These are phyloP conservation scores for Cadophora malorum DNA, from an alignment of 2,329 filamentous ascomycete genomes.

Conservation along the genomic window DNA sequence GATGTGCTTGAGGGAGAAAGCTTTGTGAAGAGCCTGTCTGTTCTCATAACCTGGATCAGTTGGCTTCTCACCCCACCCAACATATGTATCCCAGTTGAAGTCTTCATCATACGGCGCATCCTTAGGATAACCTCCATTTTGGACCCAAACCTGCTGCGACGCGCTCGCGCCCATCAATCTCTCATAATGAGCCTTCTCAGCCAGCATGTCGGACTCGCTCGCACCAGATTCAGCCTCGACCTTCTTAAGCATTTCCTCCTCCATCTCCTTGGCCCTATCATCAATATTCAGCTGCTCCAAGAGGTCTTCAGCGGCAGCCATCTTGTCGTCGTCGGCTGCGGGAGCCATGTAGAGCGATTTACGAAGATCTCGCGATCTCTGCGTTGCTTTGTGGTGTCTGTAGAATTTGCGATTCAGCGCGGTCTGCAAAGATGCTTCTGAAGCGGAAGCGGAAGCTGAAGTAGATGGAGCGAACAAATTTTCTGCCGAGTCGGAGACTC, in stretches of 20 bases:
- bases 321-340: not conserved
- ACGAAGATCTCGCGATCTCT: not conserved
- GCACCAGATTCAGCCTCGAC: not conserved
- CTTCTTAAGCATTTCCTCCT: not conserved
- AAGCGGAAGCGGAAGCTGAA: not conserved
- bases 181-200: not conserved
- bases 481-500: not conserved
- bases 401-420: not conserved
- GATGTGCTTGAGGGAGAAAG: conserved; percentile 6
- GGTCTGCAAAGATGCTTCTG: not conserved
- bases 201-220: not conserved
- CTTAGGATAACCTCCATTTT: conserved; percentile 12
- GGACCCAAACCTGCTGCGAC: conserved; percentile 3
- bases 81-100: conserved; percentile 13
- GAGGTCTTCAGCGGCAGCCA: not conserved
- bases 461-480: not conserved
- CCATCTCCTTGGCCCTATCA: not conserved
- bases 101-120: not conserved
- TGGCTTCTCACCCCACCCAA: conserved; percentile 13
- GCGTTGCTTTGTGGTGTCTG: not conserved
- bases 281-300: not conserved
- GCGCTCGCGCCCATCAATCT: not conserved
- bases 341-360: not conserved
- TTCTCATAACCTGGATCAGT: conserved; percentile 1
- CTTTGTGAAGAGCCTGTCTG: not conserved